Conservation (phyloP, 257 asterid species). For the Cinchona pubescens region DNA sequence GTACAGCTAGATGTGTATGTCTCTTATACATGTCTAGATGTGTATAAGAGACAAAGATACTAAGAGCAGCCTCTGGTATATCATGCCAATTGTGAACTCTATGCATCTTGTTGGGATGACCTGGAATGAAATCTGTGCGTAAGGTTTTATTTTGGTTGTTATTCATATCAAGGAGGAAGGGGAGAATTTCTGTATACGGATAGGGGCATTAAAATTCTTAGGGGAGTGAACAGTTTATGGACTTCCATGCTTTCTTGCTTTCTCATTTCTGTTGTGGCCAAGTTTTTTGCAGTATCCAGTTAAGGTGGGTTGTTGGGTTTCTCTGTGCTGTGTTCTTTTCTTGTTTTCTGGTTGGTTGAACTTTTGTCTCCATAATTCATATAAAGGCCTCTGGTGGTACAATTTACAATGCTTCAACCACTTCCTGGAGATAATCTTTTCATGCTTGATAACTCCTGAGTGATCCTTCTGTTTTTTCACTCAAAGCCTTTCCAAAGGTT, state of each 20-base stretch:
- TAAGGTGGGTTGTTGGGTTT: not conserved
- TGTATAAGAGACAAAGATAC: too few species aligned
- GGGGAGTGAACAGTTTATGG: too few species aligned
- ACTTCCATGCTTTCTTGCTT: too few species aligned
- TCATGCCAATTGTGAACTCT: too few species aligned
- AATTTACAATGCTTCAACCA: not conserved
- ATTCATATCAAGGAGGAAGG: too few species aligned
- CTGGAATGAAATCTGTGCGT: not conserved
- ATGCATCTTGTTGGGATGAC: not conserved
- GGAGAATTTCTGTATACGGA: not conserved
- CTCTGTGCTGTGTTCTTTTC: not conserved
- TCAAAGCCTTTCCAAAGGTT: not conserved
- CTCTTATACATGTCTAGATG: too few species aligned
- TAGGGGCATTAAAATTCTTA: not conserved
- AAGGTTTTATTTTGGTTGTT: not conserved
- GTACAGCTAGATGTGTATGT: not conserved
- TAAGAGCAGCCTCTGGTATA: too few species aligned
- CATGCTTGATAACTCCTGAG: not conserved
- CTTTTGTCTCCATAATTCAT: not conserved
- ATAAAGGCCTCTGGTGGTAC: not conserved
- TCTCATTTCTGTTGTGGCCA: not conserved
- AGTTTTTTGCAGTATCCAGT: too few species aligned
- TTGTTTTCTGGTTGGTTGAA: not conserved
- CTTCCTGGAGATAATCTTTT: not conserved
- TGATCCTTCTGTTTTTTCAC: not conserved